Conservation (phyloP, 1,139 yeast genomes). For the Kluyveromyces marxianus region DNA sequence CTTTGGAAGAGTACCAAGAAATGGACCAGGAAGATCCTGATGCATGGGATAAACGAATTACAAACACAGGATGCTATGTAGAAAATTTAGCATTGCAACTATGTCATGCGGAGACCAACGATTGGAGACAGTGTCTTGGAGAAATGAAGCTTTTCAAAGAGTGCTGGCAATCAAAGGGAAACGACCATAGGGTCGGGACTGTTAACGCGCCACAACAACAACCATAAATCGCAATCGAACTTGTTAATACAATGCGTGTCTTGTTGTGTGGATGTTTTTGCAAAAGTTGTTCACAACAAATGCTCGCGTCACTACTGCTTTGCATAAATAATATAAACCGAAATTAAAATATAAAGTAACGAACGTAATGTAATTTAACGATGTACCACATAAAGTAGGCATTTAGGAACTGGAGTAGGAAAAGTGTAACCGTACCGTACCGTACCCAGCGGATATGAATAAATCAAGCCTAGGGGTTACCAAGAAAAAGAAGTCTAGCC, state of each 20-base stretch:
- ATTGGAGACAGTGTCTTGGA: constrained; percentile 63
- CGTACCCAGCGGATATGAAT: too few species aligned
- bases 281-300: too few species aligned
- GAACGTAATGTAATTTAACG: not conserved
- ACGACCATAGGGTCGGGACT: constrained; percentile 26
- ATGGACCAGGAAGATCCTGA: constrained; percentile 24
- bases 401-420: too few species aligned
- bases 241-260: too few species aligned
- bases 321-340: not conserved
- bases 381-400: not conserved
- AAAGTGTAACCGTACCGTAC: too few species aligned
- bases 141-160: constrained; percentile 37
- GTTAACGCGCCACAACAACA: constrained; percentile 15
- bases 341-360: not conserved
- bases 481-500: constrained; percentile 10
- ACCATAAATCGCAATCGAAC: not conserved
- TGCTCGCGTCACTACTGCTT: not conserved
- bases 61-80: constrained; percentile 56
- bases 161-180: constrained; percentile 28
- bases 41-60: constrained; percentile 57
- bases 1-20: constrained; percentile 26
- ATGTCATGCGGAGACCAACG: constrained; percentile 75
- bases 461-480: too few species aligned
- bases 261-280: too few species aligned
- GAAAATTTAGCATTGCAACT: constrained; percentile 59